Percentiles rank a stretch among this genome's conserved stretches.
These are phyloP conservation scores for Tricholoma sp. DNA, from an alignment of 768 basidiomycete species.

Conservation along the genomic window DNA sequence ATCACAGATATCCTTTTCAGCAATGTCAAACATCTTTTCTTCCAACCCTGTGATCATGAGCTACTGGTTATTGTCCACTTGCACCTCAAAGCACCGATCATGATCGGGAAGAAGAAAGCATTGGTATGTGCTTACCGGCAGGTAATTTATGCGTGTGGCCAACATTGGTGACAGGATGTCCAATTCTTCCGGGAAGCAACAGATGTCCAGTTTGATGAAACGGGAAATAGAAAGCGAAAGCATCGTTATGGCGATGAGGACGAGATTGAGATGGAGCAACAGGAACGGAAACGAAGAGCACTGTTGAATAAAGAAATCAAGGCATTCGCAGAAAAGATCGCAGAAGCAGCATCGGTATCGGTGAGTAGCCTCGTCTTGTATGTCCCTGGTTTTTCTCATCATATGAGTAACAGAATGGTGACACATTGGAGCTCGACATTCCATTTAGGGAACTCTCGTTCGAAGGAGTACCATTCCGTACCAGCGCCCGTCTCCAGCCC, in stretches of 20 bases:
- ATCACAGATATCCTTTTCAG: conserved; percentile 83
- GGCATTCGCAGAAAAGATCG: conserved; percentile 86
- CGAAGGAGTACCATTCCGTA: conserved; percentile 93
- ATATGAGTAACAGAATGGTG: conserved; percentile 45
- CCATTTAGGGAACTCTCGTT: conserved; percentile 98
- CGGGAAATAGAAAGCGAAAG: conserved; percentile 97
- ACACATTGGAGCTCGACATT: conserved; percentile 88
- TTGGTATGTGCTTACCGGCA: conserved; percentile 49
- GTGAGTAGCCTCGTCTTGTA: conserved; percentile 37
- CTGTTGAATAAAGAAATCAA: conserved; percentile 93
- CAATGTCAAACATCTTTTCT: conserved; percentile 98
- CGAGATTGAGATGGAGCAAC: conserved; percentile 98
- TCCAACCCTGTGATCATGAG: conserved; percentile 98
- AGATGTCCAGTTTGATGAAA: conserved; percentile 97
- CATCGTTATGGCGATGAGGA: conserved; percentile 98
- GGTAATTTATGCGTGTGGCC: conserved; percentile 2
- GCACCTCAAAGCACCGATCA: conserved; percentile 92
- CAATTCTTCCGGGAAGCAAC: conserved; percentile 99
- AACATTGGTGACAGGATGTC: conserved; percentile 58
- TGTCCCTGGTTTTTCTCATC: background rate
- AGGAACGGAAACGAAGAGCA: conserved; percentile 86
- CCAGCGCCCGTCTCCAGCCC: conserved; percentile 90
- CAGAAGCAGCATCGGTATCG: conserved; percentile 73
- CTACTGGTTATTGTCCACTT: conserved; percentile 91
- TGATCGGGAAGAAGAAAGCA: conserved; percentile 98